Evolutionary conservation across 208 protist species (phyloP).

Genomic region (Blastocrithidia nonstop): DNA sequence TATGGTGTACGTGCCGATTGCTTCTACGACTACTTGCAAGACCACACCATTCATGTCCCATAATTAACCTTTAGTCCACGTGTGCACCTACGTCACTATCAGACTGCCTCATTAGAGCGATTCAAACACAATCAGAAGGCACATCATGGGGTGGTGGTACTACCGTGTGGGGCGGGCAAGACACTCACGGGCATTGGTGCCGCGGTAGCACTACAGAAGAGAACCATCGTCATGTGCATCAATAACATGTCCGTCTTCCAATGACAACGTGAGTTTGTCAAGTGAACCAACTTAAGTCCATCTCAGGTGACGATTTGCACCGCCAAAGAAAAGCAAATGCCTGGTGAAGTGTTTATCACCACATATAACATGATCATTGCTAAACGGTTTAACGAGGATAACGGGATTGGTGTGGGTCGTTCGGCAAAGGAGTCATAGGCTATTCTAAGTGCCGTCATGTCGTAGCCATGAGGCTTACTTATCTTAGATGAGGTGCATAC

Average conservation of each 20-base stretch:
- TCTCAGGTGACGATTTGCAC: slow-evolving; percentile 71
- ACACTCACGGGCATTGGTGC: slow-evolving; percentile 98
- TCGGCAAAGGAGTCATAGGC: slow-evolving; percentile 38
- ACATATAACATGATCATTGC: slow-evolving; percentile 98
- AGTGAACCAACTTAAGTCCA: slow-evolving; percentile 78
- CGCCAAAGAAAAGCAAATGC: slow-evolving; percentile 63
- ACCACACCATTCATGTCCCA: slow-evolving; percentile 36
- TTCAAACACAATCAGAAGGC: slow-evolving; percentile 72
- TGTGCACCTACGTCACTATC: slow-evolving; percentile 70
- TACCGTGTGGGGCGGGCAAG: slow-evolving; percentile 99
- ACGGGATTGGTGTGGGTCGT: slow-evolving; percentile 16
- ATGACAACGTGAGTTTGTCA: slow-evolving; percentile 90
- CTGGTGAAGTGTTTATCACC: slow-evolving; percentile 92
- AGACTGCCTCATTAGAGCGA: slow-evolving; percentile 70
- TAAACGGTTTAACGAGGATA: slow-evolving; percentile 26
- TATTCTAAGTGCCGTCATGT: slow-evolving; percentile 36
- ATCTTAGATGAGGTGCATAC: slow-evolving; percentile 99
- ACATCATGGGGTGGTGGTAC: slow-evolving; percentile 95
- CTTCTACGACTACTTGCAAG: slow-evolving; percentile 76
- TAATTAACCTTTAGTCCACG: slow-evolving; percentile 33
- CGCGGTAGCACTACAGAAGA: slow-evolving; percentile 86
- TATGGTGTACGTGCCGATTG: slow-evolving; percentile 71
- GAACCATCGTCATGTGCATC: slow-evolving; percentile 91
- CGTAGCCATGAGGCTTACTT: slow-evolving; percentile 94
- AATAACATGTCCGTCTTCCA: slow-evolving; percentile 93